phyloP scores from a whole-genome alignment of 2,329 filamentous ascomycete genomes.

The Epichloe typhina region DNA sequence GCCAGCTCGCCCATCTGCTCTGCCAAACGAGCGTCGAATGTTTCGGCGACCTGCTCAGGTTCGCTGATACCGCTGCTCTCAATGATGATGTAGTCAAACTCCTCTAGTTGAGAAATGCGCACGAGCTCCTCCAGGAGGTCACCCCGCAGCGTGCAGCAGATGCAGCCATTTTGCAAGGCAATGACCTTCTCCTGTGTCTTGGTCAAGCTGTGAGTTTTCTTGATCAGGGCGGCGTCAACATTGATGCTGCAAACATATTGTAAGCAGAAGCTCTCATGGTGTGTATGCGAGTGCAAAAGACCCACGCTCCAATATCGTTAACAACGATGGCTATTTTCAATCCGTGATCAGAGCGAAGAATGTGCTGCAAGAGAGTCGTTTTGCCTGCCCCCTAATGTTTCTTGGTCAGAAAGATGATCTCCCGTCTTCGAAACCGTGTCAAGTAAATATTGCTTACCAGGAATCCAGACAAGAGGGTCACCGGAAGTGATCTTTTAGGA shows the following conservation, averaged over 20 bases:
- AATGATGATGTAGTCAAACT: slow-evolving; percentile 59
- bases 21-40: slow-evolving; percentile 46
- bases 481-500: slow-evolving; percentile 16
- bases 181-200: slow-evolving; percentile 52
- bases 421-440: not conserved
- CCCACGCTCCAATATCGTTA: slow-evolving; percentile 54
- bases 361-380: slow-evolving; percentile 56
- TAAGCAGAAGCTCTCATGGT: not conserved
- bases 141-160: slow-evolving; percentile 62
- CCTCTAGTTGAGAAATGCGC: slow-evolving; percentile 43
- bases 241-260: slow-evolving; percentile 33
- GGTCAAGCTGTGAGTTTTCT: slow-evolving; percentile 39
- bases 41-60: slow-evolving; percentile 62
- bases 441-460: slow-evolving; percentile 10
- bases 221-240: slow-evolving; percentile 50
- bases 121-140: slow-evolving; percentile 60
- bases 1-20: slow-evolving; percentile 29
- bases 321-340: slow-evolving; percentile 59
- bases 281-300: not conserved
- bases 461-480: slow-evolving; percentile 23
- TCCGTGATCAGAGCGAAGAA: slow-evolving; percentile 53
- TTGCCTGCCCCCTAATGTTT: slow-evolving; percentile 49
- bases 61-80: slow-evolving; percentile 62
- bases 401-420: not conserved
- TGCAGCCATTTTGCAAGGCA: slow-evolving; percentile 59